Evolutionary conservation across 148 eudicot genomes (phyloP), one percentile per base, ranked within the genome.

Genomic region (Mesembryanthemum crystallinum): DNA sequence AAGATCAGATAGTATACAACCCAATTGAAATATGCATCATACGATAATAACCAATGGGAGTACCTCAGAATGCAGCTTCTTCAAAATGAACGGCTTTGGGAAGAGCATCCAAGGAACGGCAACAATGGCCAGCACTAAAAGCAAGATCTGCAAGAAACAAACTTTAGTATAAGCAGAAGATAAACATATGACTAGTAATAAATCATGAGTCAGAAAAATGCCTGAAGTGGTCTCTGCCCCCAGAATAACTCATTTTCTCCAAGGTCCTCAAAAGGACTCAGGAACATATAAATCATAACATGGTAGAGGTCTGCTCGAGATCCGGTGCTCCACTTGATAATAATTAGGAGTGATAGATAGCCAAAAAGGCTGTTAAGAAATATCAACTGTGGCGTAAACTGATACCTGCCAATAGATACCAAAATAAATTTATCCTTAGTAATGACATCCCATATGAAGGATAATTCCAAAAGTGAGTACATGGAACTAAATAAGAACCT

Each of bases 61-160:
- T 88, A 96, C 99, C 99, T 96, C 97, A 15, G 88, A 73, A 75
- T 96, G 90, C 78, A 81, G 94, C 82, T 84, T 92, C 89, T 76
- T 96, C 82, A 96, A 80, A 83, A 96, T 91, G 77, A 96, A 96
- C 64, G 99, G 99, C 89, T 96, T 96, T 27, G 99, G 99, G 74
- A 96, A 96, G 67, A 96, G 98, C 99, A 96, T 96, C 99, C 99
- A 96, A 77, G 99, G 99, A 80, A 96, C 99, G 17, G 99, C 99
- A 80, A 96, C 63, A 67, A 96, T n/a, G 69, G 99, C 99, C 67
- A 82, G 77, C 64, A 91, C 78, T 86, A 96, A 85, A 88, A 96
- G 86, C 77, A 89, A 73, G 70, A 92, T 83, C 99, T 96, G 94
- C 80, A 83, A 76, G 66, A 76, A 30, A 58, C 25, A 69, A 67